Base-by-base conservation (phyloP, 768 basidiomycete species). In the Boletus speciosus region DNA sequence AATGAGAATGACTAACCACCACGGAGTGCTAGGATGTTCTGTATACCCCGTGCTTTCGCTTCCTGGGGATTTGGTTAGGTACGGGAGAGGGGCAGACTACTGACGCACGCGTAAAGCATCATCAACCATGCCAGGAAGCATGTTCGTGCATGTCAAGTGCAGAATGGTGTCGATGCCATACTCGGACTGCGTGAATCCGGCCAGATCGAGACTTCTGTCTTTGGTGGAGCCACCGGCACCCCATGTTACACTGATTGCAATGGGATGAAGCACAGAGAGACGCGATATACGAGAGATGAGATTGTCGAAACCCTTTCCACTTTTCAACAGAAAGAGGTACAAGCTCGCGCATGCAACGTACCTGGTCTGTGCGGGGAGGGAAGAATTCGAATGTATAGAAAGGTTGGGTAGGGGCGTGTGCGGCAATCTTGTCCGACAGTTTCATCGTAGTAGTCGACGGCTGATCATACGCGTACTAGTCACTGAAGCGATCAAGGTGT, bases 331-430 rank as follows among this genome's bases (percentile, higher is more conserved):
- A 19, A 51, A 41, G 55, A 34, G 3, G 23, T 34, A 54, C 14
- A 43, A 14, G 37, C 4, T 21, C 25, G 32, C n/a, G 39, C 12
- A 47, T 25, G 49, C 37, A 48, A 52, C 58, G 38, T 19, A 88
- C 90, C 80, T 91, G 86, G 70, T 92, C 88, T 45, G 96, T 98
- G 54, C 92, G 82, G 12, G 96, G 96, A 14, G 96, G 96, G 66
- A 98, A 98, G 80, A 97, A 97, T 70, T 98, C 96, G 70, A 96
- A 92, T 0, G 90, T 93, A 67, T 85, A 97, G 73, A 91, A 96
- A 0, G 93, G 90, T n/a, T 65, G 74, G 2, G 69, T 52, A 9
- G 76, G 62, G 25, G 69, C 55, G 42, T 78, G 74, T 5, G 70
- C 57, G 3, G 72, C 65, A 55, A 97, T 83, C 65, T 87, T 87